Conservation (phyloP, 176 grass and related monocot genomes). For the Triticum urartu region DNA sequence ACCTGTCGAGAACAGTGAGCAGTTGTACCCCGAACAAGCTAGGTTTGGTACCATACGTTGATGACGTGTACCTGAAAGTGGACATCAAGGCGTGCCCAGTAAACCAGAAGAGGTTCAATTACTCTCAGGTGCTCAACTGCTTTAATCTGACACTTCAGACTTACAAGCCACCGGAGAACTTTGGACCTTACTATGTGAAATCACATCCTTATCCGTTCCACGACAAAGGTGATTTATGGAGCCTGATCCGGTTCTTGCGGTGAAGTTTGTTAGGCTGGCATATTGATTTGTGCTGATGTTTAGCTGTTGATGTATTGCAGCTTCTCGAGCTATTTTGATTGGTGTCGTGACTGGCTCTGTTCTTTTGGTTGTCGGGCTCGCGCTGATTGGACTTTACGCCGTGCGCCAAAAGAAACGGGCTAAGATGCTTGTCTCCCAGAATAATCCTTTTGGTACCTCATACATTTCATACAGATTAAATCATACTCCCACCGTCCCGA, state of each 20-base stretch:
- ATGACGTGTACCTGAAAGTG: conserved; percentile 31
- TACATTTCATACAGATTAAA: neutral
- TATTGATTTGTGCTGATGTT: neutral
- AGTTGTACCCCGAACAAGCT: conserved; percentile 19
- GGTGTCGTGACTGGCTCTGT: conserved; percentile 34
- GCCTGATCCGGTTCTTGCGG: neutral
- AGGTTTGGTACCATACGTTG: neutral
- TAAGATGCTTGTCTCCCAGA: conserved; percentile 42
- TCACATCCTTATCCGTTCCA: conserved; percentile 34
- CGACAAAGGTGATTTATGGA: conserved; percentile 18
- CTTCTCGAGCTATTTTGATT: conserved; percentile 53
- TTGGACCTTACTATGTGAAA: conserved; percentile 58
- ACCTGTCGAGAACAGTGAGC: conserved; percentile 10
- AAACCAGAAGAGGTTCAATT: conserved; percentile 42
- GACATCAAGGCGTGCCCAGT: conserved; percentile 46
- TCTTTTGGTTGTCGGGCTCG: conserved; percentile 39
- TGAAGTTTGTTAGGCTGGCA: neutral
- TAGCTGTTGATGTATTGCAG: conserved; percentile 18
- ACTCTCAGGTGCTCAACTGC: conserved; percentile 45
- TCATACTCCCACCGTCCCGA: neutral
- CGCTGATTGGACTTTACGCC: conserved; percentile 46
- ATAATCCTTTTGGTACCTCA: conserved; percentile 67
- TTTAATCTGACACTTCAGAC: conserved; percentile 50
- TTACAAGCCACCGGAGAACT: conserved; percentile 34
- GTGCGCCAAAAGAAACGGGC: conserved; percentile 46